Evolutionary conservation across 2,329 filamentous ascomycete species (phyloP).

Genomic region (Pestalotiopsis fici): DNA sequence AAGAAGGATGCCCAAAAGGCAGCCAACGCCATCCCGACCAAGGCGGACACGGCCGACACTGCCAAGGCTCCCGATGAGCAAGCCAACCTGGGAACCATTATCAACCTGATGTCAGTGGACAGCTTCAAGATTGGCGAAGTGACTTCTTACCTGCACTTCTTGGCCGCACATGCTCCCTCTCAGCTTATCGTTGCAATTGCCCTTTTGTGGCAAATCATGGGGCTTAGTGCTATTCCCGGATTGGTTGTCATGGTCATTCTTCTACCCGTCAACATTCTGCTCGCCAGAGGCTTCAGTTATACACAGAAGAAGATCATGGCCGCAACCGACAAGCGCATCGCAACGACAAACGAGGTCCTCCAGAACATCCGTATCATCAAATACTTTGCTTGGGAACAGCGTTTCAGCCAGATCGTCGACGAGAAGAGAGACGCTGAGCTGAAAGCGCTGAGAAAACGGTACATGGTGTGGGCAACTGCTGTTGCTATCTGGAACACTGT

Average conservation of each 20-base stretch:
- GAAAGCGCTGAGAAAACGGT: slow-evolving; percentile 75
- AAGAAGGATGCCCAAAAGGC: slow-evolving; percentile 53
- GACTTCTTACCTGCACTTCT: slow-evolving; percentile 91
- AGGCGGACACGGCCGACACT: slow-evolving; percentile 32
- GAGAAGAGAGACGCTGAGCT: slow-evolving; percentile 85
- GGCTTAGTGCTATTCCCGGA: slow-evolving; percentile 89
- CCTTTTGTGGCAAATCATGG: slow-evolving; percentile 87
- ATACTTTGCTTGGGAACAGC: slow-evolving; percentile 97
- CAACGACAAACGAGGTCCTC: slow-evolving; percentile 93
- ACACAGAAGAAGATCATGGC: slow-evolving; percentile 91
- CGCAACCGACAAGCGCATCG: slow-evolving; percentile 92
- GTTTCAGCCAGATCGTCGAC: slow-evolving; percentile 82
- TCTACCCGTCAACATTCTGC: slow-evolving; percentile 85
- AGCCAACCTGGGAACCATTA: slow-evolving; percentile 95
- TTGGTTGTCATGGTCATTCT: slow-evolving; percentile 88
- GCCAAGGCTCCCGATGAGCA: slow-evolving; percentile 61
- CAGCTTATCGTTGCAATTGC: slow-evolving; percentile 81
- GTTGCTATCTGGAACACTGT: slow-evolving; percentile 97
- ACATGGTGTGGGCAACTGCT: slow-evolving; percentile 87
- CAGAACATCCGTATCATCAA: slow-evolving; percentile 99
- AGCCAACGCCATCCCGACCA: slow-evolving; percentile 24
- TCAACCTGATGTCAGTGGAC: slow-evolving; percentile 99
- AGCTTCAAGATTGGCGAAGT: slow-evolving; percentile 98
- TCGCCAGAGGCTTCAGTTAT: slow-evolving; percentile 81
- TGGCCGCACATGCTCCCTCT: slow-evolving; percentile 89